A percentile compares a stretch with the other conserved stretches of the same genome.
Evolutionary conservation across 352 stramenopile species (phyloP).

Genomic region (Chrysophaeum taylorii): DNA sequence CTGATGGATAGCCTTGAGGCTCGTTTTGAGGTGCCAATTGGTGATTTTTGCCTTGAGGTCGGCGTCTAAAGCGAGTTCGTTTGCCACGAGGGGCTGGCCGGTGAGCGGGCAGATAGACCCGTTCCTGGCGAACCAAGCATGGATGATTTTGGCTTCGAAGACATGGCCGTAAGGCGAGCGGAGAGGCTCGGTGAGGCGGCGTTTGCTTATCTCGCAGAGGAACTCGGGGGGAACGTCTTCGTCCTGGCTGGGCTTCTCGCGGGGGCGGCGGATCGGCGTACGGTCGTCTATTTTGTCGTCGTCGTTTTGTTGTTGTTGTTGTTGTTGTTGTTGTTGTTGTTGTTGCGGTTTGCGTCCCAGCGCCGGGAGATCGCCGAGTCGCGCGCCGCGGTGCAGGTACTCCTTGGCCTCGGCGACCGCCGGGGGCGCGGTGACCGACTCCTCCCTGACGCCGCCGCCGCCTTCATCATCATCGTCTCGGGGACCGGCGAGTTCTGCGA

Average conservation of each 20-base stretch:
- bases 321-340: too few relatives aligned
- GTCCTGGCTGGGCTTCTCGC: too few relatives aligned
- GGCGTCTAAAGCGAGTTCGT: conserved; percentile 14
- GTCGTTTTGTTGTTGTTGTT: too few relatives aligned
- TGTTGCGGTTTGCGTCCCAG: too few relatives aligned
- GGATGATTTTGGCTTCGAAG: conserved; percentile 22
- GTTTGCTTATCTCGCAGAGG: conserved; percentile 21
- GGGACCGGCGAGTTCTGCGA: conserved; percentile 20
- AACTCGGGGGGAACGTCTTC: conserved; percentile 17
- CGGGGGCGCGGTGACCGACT: background rate
- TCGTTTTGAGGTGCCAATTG: conserved; percentile 1
- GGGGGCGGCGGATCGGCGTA: conserved; percentile 14
- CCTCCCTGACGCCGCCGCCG: background rate
- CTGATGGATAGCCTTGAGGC: background rate
- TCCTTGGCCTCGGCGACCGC: conserved; percentile 11
- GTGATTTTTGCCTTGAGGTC: conserved; percentile 8
- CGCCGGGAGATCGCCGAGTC: conserved; percentile 23
- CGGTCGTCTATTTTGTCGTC: background rate
- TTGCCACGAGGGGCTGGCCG: conserved; percentile 28
- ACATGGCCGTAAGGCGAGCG: conserved; percentile 27
- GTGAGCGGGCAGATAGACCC: conserved; percentile 34
- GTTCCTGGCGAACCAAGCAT: conserved; percentile 30
- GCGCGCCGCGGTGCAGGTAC: conserved; percentile 23
- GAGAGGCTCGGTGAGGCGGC: conserved; percentile 20
- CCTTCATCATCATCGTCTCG: background rate